These are phyloP conservation scores for Clausena lansium DNA, from an alignment of 345 rosid genomes.

Conservation along the genomic window DNA sequence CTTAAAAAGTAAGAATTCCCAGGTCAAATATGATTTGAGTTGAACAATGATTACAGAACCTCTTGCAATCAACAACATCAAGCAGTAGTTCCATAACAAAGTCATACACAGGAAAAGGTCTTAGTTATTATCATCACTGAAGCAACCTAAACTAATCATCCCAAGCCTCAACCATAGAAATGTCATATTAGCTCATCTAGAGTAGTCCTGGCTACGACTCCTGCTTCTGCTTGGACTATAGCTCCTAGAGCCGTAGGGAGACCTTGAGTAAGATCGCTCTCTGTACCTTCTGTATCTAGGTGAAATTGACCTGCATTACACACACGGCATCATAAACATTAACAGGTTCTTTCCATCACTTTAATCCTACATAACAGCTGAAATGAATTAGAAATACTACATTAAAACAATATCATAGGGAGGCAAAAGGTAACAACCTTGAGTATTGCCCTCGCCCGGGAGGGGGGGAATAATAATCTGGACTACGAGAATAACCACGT, in stretches of 20 bases:
- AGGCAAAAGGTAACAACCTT: conserved; percentile 28
- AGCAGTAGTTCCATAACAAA: background rate
- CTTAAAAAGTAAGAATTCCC: background rate
- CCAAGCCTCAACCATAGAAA: background rate
- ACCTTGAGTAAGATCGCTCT: conserved; percentile 47
- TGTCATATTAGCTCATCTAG: conserved; percentile 22
- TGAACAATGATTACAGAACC: background rate
- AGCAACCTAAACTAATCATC: background rate
- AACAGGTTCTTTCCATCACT: background rate
- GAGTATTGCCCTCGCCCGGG: conserved; percentile 34
- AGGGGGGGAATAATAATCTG: conserved; percentile 43
- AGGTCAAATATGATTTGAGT: background rate
- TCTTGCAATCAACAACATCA: background rate
- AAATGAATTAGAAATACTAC: background rate
- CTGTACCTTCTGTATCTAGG: conserved; percentile 48
- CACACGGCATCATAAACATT: background rate
- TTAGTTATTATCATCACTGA: background rate
- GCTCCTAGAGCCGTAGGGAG: conserved; percentile 53
- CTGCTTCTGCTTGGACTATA: conserved; percentile 35
- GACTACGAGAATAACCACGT: conserved; percentile 48
- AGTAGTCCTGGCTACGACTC: conserved; percentile 40
- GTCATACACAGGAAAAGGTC: background rate
- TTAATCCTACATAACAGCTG: background rate
- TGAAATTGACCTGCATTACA: conserved; percentile 53
- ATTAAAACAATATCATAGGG: background rate